These are phyloP conservation scores for Liquidambar formosana DNA, from an alignment of 164 flowering plant species.

Conservation along the genomic window DNA sequence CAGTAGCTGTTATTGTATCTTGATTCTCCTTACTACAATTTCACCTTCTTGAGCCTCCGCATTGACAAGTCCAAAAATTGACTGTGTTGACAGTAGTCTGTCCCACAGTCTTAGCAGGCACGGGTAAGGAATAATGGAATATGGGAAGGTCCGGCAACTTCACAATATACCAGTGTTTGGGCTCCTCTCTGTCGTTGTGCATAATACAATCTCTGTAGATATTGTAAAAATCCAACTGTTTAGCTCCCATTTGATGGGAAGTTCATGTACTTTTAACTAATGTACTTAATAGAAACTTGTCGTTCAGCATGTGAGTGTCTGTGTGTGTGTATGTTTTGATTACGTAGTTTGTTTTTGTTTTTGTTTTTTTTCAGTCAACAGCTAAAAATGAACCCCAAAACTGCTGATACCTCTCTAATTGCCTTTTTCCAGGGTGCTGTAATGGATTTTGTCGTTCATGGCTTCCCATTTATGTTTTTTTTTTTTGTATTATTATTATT, in stretches of 20 bases:
- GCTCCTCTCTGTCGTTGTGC: background rate
- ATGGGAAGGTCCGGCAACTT: background rate
- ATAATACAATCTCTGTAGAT: background rate
- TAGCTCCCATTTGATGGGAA: background rate
- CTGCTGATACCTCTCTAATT: no score
- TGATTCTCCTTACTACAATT: background rate
- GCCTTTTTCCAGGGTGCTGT: no score
- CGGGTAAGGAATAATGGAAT: background rate
- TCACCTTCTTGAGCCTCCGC: background rate
- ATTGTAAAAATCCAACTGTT: background rate
- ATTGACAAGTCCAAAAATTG: background rate
- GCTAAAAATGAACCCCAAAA: background rate
- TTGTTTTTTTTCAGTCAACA: background rate
- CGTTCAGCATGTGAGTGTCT: background rate
- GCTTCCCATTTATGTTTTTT: no score
- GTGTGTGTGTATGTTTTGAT: background rate
- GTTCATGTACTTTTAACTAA: background rate
- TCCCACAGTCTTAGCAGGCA: background rate
- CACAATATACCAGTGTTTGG: conserved; percentile 1
- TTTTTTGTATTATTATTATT: no score
- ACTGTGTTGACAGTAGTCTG: background rate
- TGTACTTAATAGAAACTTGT: background rate
- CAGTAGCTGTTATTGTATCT: conserved; percentile 14
- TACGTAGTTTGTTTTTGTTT: no score
- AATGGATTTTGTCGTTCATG: no score